phyloP scores from a whole-genome alignment of 331 rosid species.

The Stylosanthes scabra region DNA sequence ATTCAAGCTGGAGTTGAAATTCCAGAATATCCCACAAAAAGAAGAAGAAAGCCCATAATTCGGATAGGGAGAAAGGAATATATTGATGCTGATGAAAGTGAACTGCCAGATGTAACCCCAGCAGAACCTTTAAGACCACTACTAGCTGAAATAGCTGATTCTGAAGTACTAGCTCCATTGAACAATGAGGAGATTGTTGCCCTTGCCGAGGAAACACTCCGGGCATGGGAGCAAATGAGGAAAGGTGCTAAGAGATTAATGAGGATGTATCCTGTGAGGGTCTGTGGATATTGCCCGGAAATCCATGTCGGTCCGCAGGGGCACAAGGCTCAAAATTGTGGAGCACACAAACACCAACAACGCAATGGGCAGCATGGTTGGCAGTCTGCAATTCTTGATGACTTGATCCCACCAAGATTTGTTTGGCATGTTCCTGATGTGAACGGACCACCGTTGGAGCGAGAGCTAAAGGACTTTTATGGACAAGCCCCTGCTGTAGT shows the following conservation, averaged over 20 bases:
- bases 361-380: conserved; percentile 98
- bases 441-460: conserved; percentile 67
- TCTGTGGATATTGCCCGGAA: conserved; percentile 98
- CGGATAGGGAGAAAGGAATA: conserved; percentile 80
- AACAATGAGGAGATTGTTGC: conserved; percentile 49
- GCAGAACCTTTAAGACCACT: conserved; percentile 54
- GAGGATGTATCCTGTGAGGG: conserved; percentile 85
- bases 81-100: conserved; percentile 92
- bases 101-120: conserved; percentile 69
- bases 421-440: conserved; percentile 99
- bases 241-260: conserved; percentile 75
- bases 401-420: conserved; percentile 88
- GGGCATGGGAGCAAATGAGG: conserved; percentile 87
- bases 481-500: conserved; percentile 93
- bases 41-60: conserved; percentile 92
- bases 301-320: conserved; percentile 81
- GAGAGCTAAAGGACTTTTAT: conserved; percentile 82
- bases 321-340: conserved; percentile 96
- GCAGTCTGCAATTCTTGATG: conserved; percentile 86
- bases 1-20: conserved; percentile 92
- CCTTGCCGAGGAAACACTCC: conserved; percentile 81
- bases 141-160: conserved; percentile 68
- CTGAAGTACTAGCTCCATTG: conserved; percentile 57
- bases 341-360: conserved; percentile 94
- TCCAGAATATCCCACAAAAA: conserved; percentile 71